Evolutionary conservation across 306 rosid species (phyloP), one percentile per base, ranked within the genome.

Genomic region (Prinsepia uniflora): DNA sequence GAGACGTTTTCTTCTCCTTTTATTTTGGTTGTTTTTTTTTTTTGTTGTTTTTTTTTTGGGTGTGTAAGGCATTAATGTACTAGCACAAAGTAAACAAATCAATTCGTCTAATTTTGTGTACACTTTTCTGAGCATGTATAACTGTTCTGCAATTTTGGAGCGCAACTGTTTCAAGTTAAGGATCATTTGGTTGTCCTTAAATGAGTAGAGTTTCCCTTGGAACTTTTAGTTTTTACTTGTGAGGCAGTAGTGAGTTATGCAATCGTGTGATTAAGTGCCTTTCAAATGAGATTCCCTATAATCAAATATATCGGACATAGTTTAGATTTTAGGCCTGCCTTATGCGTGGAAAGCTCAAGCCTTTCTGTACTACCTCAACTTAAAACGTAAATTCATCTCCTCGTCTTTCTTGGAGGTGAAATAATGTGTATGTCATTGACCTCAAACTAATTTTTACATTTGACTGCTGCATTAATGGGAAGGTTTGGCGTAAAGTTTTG

Each of bases 61-160:
- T 18, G 5, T 5, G 8, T 11, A 7, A 18, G 65, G 74, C n/a
- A 49, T 42, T 6, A 17, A 60, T 14, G 20, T 60, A 40, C 46
- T 49, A 61, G 34, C 59, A 20, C 13, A 42, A 22, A 18, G 61
- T 41, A 14, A 49, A 46, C 39, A 42, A 67, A 50, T 47, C 24
- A 53, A 15, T 47, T 67, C 12, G 24, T 40, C 12, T n/a, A 49
- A 15, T 47, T 71, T 57, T 39, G 8, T 46, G 11, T 34, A 54
- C 44, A 36, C 15, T 67, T 40, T 53, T 53, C 66, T 53, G 71
- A 63, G 13, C 63, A 67, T 49, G 46, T 57, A 42, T 53, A 12
- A 18, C 11, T 53, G 18, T 53, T 53, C 18, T 1, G 14, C 8
- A 5, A 8, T 52, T 53, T 68, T 0, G 47, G 47, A 39, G 47